These are phyloP conservation scores for Penicillium psychrofluorescens DNA, from an alignment of 495 filamentous ascomycete genomes.

Conservation along the genomic window DNA sequence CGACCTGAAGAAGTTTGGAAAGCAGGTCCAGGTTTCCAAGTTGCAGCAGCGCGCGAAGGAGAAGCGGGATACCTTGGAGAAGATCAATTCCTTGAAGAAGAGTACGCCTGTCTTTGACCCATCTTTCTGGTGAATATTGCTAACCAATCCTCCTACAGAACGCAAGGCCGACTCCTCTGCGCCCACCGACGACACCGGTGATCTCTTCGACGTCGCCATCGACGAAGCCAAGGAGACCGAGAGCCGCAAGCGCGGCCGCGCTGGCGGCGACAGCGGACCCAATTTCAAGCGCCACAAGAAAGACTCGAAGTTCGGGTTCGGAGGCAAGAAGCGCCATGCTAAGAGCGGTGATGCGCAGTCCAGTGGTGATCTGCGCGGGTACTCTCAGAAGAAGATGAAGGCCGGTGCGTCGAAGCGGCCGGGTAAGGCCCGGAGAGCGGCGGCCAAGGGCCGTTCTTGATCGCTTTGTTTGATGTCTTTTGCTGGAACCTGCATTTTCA, in stretches of 20 bases:
- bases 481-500: conserved; percentile 18
- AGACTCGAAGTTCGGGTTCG: conserved; percentile 86
- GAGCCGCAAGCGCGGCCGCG: conserved; percentile 27
- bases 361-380: conserved; percentile 68
- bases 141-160: conserved; percentile 49
- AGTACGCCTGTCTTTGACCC: conserved; percentile 47
- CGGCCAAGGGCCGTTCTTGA: conserved; percentile 25
- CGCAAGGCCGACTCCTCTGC: conserved; percentile 65
- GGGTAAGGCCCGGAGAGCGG: conserved; percentile 59
- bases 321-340: conserved; percentile 81
- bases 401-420: conserved; percentile 44
- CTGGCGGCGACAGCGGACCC: conserved; percentile 28
- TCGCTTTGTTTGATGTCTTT: conserved; percentile 8
- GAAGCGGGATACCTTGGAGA: conserved; percentile 85
- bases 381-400: conserved; percentile 83
- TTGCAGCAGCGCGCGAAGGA: conserved; percentile 85
- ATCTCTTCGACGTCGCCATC: conserved; percentile 91
- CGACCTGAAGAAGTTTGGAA: conserved; percentile 98
- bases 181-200: conserved; percentile 61
- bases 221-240: conserved; percentile 62
- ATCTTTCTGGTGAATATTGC: neutral
- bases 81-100: conserved; percentile 86
- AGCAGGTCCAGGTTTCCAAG: conserved; percentile 96
- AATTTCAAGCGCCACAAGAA: conserved; percentile 81
- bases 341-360: conserved; percentile 85